Conservation (phyloP, 305 asterid genomes). For the Fraxinus dipetala region DNA sequence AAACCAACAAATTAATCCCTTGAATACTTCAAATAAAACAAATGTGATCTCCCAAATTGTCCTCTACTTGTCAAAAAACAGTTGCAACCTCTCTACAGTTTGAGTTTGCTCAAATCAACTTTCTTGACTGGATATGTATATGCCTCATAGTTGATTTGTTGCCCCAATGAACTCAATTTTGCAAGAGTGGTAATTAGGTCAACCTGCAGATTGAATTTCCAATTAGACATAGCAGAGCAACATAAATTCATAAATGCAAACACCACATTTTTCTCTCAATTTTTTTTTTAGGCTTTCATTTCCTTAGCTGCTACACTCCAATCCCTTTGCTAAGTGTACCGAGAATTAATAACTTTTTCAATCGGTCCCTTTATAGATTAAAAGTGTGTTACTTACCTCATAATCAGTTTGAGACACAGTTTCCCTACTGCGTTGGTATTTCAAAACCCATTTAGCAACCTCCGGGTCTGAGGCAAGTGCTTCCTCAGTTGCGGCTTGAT, state of each 20-base stretch:
- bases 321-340: background rate
- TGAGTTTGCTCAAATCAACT: conserved; percentile 72
- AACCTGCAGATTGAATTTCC: conserved; percentile 46
- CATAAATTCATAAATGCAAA: background rate
- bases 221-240: background rate
- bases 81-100: conserved; percentile 42
- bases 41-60: background rate
- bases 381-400: conserved; percentile 42
- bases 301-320: too few relatives aligned
- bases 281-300: background rate
- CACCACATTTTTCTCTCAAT: background rate
- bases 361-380: background rate
- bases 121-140: conserved; percentile 61
- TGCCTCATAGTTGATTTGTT: conserved; percentile 83
- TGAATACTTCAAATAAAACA: background rate
- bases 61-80: conserved; percentile 30
- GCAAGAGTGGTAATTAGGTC: conserved; percentile 82
- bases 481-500: conserved; percentile 79
- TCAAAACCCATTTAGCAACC: conserved; percentile 85
- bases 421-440: conserved; percentile 94
- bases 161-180: conserved; percentile 77
- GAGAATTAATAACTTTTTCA: background rate
- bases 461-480: conserved; percentile 74
- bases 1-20: background rate
- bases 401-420: conserved; percentile 90